Evolutionary conservation across 2,329 filamentous ascomycete species (phyloP), one percentile per base, ranked within the genome.

Genomic region (Trichoderma polysporum): DNA sequence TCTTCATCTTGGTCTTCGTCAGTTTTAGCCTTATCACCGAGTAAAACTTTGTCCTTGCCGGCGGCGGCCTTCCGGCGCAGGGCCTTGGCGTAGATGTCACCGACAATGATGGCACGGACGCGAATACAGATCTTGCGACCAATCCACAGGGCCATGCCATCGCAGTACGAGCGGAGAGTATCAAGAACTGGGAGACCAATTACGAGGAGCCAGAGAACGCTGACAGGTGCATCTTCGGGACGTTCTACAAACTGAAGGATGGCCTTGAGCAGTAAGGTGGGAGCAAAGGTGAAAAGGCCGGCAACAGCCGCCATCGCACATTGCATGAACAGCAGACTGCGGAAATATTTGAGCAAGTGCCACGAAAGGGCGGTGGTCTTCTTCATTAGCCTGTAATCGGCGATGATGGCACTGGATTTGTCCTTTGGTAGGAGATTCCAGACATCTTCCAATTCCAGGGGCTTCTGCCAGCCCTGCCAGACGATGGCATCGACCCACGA

Each of bases 31-130:
- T 79, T 78, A 49, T 82, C 79, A 62, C 85, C 83, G 35, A 92
- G 91, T 17, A 95, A 82, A 0, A 90, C 84, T 62, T 90, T 89
- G 71, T 98, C 93, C 41, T 84, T 85, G 19, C 89, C 87, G 9
- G 94, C 89, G 25, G 93, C 90, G 19, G 93, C 94, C 79, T 97
- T 97, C 72, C 95, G 90, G 70, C 96, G 89, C 19, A 99, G 85
- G 1, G 95, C 93, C 80, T 99, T 99, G 66, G 93, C 92, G 77
- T 99, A 99, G 54, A 99, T 95, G 75, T 99, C 95, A 65, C 95
- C 95, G 71, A 99, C 93, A 69, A 99, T 93, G 75, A 99, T 95
- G 59, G 95, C 94, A 69, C 94, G 91, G 50, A 98, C 85, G 69
- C 93, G 90, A 73, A 99, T 94, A 79, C 94, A 97, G 69, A 98